Percentiles rank a stretch among this genome's conserved stretches.
Evolutionary conservation across 75 land plant genomes (phyloP).

Genomic region (Pinus taeda): DNA sequence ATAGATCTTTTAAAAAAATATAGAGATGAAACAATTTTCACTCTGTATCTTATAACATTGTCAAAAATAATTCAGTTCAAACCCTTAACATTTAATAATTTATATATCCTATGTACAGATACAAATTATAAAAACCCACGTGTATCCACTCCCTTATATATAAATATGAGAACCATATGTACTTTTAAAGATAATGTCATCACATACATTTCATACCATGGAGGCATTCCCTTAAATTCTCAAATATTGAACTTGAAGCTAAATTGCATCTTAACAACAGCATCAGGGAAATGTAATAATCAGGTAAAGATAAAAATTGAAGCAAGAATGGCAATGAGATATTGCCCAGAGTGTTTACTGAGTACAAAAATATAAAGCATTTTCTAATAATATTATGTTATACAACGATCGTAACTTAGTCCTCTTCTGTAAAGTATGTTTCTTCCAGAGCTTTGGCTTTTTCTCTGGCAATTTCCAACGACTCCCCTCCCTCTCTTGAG

Average conservation of each 20-base stretch:
- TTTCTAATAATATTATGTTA: not conserved
- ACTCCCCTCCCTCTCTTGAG: constrained; percentile 1
- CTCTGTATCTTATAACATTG: not conserved
- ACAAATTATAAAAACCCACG: not conserved
- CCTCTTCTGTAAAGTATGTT: constrained; percentile 7
- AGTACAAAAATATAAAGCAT: not conserved
- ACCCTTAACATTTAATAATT: no score
- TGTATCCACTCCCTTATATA: not conserved
- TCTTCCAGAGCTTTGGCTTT: constrained; percentile 17
- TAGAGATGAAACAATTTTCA: not conserved
- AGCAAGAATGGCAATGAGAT: not conserved
- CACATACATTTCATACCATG: not conserved
- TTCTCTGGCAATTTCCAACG: not conserved
- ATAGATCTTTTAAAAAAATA: not conserved
- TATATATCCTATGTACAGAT: no score
- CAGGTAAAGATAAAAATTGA: not conserved
- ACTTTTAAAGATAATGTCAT: not conserved
- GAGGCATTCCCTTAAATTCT: not conserved
- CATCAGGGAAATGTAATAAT: not conserved
- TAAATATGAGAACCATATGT: not conserved
- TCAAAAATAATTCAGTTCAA: not conserved
- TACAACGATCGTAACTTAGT: not conserved
- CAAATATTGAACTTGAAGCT: not conserved
- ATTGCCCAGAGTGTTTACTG: not conserved
- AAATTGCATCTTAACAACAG: not conserved